Evolutionary conservation across 495 filamentous ascomycete species (phyloP).

Genomic region (Penicillium pulvis): DNA sequence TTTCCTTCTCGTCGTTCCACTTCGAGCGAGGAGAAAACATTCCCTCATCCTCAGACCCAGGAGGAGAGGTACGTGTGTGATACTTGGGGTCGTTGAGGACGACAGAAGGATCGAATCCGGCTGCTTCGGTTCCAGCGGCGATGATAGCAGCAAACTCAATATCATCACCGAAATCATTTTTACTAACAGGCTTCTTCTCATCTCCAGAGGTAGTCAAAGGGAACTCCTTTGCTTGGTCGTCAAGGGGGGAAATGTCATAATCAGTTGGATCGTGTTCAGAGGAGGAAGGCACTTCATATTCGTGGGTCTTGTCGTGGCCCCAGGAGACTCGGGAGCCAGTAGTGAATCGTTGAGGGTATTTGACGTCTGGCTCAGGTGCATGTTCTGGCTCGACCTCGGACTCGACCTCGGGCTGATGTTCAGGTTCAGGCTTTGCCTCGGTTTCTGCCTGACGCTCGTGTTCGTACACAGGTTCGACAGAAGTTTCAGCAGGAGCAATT

Average conservation of each 20-base stretch:
- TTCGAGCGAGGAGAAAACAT: conserved; percentile 48
- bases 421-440: neutral
- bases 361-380: conserved; percentile 15
- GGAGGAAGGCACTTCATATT: conserved; percentile 60
- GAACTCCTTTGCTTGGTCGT: conserved; percentile 18
- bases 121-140: conserved; percentile 67
- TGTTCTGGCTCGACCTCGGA: conserved; percentile 1
- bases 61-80: conserved; percentile 64
- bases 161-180: conserved; percentile 48
- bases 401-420: neutral
- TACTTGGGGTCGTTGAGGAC: conserved; percentile 66
- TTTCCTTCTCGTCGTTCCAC: conserved; percentile 40
- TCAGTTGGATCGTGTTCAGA: conserved; percentile 44
- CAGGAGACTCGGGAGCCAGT: conserved; percentile 59
- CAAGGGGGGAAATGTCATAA: conserved; percentile 22
- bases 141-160: conserved; percentile 68
- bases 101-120: conserved; percentile 72
- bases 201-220: conserved; percentile 16
- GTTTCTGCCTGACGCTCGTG: conserved; percentile 1
- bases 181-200: conserved; percentile 15
- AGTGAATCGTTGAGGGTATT: conserved; percentile 29
- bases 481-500: conserved; percentile 4
- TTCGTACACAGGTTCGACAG: neutral
- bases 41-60: conserved; percentile 54
- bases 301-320: conserved; percentile 62